These are phyloP conservation scores for Exophiala dermatitidis DNA, from an alignment of 2,329 filamentous ascomycete species.

Conservation along the genomic window DNA sequence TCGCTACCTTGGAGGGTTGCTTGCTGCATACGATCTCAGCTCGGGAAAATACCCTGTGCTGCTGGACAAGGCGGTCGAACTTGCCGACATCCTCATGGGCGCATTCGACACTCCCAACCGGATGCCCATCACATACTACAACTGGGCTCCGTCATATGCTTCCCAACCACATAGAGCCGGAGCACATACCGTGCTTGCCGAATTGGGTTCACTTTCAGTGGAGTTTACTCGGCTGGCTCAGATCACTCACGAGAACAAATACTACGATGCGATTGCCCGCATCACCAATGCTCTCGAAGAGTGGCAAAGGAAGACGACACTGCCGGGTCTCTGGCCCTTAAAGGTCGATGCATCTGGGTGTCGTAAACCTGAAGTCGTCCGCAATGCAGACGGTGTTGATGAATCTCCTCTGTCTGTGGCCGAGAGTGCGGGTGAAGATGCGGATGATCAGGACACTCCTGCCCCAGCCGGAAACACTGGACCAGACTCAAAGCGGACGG, in stretches of 20 bases:
- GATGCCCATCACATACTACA: conserved; percentile 78
- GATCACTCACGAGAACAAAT: conserved; percentile 70
- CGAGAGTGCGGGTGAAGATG: neutral
- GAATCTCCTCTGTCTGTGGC: neutral
- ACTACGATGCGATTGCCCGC: conserved; percentile 82
- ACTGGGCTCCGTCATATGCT: conserved; percentile 62
- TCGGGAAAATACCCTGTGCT: conserved; percentile 59
- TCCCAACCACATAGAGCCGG: conserved; percentile 52
- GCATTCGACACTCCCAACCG: conserved; percentile 88
- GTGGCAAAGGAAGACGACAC: conserved; percentile 61
- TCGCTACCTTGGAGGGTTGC: conserved; percentile 76
- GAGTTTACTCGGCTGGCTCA: conserved; percentile 88
- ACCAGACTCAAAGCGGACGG: neutral
- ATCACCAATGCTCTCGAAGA: conserved; percentile 74
- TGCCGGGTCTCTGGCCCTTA: conserved; percentile 76
- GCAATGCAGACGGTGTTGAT: conserved; percentile 15
- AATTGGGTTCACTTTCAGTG: conserved; percentile 71
- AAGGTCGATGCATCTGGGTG: conserved; percentile 72
- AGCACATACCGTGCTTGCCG: conserved; percentile 52
- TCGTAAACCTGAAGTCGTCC: conserved; percentile 40
- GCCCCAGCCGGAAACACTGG: neutral
- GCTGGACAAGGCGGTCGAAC: conserved; percentile 68
- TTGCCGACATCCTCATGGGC: conserved; percentile 72
- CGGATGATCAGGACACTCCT: neutral
- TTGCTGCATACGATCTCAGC: conserved; percentile 82